Evolutionary conservation across 176 grass and related monocot species (phyloP).

Genomic region (Zoysia japonica): DNA sequence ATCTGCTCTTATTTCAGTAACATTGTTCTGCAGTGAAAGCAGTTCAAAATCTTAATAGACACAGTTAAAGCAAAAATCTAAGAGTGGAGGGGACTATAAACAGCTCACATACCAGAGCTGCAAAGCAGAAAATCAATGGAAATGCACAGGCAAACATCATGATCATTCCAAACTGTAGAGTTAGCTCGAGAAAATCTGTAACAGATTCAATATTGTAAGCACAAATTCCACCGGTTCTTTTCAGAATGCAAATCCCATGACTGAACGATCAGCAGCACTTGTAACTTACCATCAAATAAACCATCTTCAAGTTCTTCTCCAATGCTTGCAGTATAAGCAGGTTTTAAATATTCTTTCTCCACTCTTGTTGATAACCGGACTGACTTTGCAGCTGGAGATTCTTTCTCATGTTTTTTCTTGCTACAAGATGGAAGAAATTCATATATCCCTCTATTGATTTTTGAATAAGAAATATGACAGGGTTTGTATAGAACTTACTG

Average conservation of each 20-base stretch:
- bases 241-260: constrained; percentile 13
- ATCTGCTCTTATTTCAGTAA: constrained; percentile 94
- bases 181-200: constrained; percentile 87
- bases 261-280: neutral
- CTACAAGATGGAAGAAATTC: constrained; percentile 50
- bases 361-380: constrained; percentile 76
- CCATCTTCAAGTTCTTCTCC: constrained; percentile 90
- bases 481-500: constrained; percentile 64
- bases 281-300: constrained; percentile 88
- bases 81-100: neutral
- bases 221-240: neutral
- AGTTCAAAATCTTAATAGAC: neutral
- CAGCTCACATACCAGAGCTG: constrained; percentile 61
- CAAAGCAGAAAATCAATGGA: constrained; percentile 95
- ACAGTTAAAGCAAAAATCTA: constrained; percentile 10
- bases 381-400: constrained; percentile 65
- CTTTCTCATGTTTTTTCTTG: constrained; percentile 88
- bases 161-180: constrained; percentile 99
- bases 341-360: constrained; percentile 97
- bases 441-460: constrained; percentile 18
- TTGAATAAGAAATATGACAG: constrained; percentile 25
- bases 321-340: constrained; percentile 84
- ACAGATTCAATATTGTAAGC: constrained; percentile 32
- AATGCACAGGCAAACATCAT: constrained; percentile 99
- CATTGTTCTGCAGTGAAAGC: constrained; percentile 68